A percentile compares a stretch with the other conserved stretches of the same genome.
These are phyloP conservation scores for Debaryomyces maramus DNA, from an alignment of 805 yeast species.

Conservation along the genomic window DNA sequence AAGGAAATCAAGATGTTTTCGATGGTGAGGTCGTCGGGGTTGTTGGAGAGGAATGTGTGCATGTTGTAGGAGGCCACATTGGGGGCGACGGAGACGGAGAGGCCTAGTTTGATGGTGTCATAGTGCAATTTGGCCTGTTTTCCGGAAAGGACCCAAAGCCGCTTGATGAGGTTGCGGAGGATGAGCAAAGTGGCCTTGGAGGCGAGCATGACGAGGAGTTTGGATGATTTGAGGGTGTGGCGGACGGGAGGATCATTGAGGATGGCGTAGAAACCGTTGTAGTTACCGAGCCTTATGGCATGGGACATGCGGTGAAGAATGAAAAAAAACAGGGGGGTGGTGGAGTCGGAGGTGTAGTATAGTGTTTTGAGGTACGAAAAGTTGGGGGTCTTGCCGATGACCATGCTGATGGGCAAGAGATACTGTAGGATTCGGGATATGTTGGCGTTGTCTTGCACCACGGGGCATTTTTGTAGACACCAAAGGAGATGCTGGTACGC, in stretches of 20 bases:
- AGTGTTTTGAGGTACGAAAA: constrained; percentile 14
- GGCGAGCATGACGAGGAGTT: constrained; percentile 43
- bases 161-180: constrained; percentile 44
- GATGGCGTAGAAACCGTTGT: constrained; percentile 31
- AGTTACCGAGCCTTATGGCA: constrained; percentile 45
- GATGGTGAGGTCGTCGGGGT: constrained; percentile 39
- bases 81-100: constrained; percentile 14
- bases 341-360: constrained; percentile 10
- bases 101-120: constrained; percentile 23
- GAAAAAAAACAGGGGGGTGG: constrained; percentile 19
- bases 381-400: constrained; percentile 56
- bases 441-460: constrained; percentile 31
- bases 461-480: constrained; percentile 47
- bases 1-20: constrained; percentile 52
- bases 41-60: constrained; percentile 4
- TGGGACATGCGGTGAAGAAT: constrained; percentile 38
- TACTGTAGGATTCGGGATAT: constrained; percentile 44
- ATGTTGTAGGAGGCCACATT: background rate
- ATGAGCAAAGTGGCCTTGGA: constrained; percentile 47
- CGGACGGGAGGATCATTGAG: constrained; percentile 23
- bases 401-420: constrained; percentile 52
- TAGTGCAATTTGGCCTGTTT: constrained; percentile 29
- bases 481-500: constrained; percentile 54
- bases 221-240: constrained; percentile 35
- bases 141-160: constrained; percentile 29